Conservation (phyloP, 345 rosid genomes). For the Euphorbia pulcherrima region DNA sequence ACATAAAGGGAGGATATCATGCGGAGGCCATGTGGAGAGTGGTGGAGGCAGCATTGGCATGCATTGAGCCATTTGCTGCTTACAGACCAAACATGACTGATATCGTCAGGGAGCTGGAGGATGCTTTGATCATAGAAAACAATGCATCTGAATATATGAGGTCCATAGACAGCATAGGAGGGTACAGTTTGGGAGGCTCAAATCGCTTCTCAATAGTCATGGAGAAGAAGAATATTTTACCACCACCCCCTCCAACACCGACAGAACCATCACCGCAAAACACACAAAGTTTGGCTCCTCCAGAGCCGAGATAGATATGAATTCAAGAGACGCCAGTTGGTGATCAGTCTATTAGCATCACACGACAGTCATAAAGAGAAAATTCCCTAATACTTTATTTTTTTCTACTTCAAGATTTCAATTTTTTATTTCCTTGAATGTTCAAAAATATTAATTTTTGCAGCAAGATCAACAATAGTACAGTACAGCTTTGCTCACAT, state of each 20-base stretch:
- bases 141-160: slow-evolving; percentile 74
- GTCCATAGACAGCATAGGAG: slow-evolving; percentile 65
- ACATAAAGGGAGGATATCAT: slow-evolving; percentile 59
- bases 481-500: background rate
- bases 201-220: slow-evolving; percentile 42
- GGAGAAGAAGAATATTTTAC: slow-evolving; percentile 40
- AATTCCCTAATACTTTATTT: slow-evolving; percentile 5
- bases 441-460: slow-evolving; percentile 16
- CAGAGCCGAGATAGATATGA: slow-evolving; percentile 41
- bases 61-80: slow-evolving; percentile 58
- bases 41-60: slow-evolving; percentile 65
- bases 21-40: slow-evolving; percentile 80
- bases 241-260: slow-evolving; percentile 33
- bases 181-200: slow-evolving; percentile 51
- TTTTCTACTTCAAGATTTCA: background rate
- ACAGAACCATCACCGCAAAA: slow-evolving; percentile 41
- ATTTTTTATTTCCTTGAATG: background rate
- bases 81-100: slow-evolving; percentile 58
- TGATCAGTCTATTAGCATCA: slow-evolving; percentile 14
- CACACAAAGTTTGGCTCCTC: slow-evolving; percentile 43
- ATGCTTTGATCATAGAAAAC: slow-evolving; percentile 68
- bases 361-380: background rate
- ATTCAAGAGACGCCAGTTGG: slow-evolving; percentile 10
- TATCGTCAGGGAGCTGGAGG: slow-evolving; percentile 65
- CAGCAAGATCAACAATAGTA: background rate